Evolutionary conservation across 108 stramenopile genomes (phyloP), one percentile per base, ranked within the genome.

Genomic region (Fragilariopsis cylindrus): DNA sequence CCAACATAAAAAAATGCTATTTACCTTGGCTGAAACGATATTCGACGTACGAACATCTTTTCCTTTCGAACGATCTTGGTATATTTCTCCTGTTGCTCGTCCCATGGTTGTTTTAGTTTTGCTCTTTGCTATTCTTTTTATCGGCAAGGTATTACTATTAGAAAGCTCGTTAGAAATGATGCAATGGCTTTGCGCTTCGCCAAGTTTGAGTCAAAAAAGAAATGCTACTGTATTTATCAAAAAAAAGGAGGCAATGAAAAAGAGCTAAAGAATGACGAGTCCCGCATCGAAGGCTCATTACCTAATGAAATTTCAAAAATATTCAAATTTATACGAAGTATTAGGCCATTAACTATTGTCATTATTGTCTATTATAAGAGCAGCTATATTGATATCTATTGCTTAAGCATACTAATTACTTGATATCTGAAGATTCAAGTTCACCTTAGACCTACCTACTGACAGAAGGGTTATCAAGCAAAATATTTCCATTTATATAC

Each of bases 21-120:
- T 57, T 56, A 92, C 91, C 86, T 99, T 99, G 71, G 98, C 99
- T 15, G 99, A 98, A 7, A 98, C 86, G 72, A 99, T 99, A 77
- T 99, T 99, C 50, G 92, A 93, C 9, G 85, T 91, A 15, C 99
- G 95, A 45, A 99, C 97, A 86, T 99, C 99, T 76, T 92, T 93
- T 45, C 97, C 96, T 82, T 98, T 98, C 16, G 84, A 71, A 15
- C 91, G 82, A 65, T 93, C 95, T 71, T 91, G 84, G 46, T 86
- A 84, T 12, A 86, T 96, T 79, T 96, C 95, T 67, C 92, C 95
- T 53, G 11, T 58, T 66, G 65, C 65, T 41, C 15, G 16, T 63
- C 60, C 60, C 72, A 73, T 63, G 30, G 30, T 63, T 1, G 11
- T 30, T 30, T 30, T 67, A 1, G 46, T 46, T 18, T 19, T 49